phyloP scores from a whole-genome alignment of 208 protist genomes.

The Wallacemonas rigidus region DNA sequence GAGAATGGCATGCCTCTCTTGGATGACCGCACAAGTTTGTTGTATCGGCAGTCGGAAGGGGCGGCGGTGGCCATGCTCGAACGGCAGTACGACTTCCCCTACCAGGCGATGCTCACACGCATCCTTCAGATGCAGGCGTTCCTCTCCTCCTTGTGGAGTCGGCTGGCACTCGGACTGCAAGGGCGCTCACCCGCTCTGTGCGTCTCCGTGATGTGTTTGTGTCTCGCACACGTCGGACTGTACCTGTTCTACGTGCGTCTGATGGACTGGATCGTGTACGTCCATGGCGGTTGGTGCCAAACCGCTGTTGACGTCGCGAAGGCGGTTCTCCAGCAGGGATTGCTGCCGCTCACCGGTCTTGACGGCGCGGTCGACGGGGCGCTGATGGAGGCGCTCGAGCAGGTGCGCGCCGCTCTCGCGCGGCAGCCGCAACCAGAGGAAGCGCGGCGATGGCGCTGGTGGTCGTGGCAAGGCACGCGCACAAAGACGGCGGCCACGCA shows the following conservation, averaged over 20 bases:
- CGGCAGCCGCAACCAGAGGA: conserved; percentile 1
- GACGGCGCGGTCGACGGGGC: neutral
- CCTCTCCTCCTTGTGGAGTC: conserved; percentile 41
- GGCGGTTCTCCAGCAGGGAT: neutral
- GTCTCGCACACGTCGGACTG: conserved; percentile 21
- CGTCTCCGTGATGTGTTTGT: conserved; percentile 28
- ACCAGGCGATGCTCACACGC: conserved; percentile 45
- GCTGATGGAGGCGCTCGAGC: conserved; percentile 18
- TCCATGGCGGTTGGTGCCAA: conserved; percentile 12
- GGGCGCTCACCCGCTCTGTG: conserved; percentile 59
- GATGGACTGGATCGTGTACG: conserved; percentile 12
- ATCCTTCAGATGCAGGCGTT: conserved; percentile 50
- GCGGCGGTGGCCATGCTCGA: conserved; percentile 44
- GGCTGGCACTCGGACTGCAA: conserved; percentile 36
- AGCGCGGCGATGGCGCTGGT: neutral
- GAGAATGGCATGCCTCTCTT: conserved; percentile 23
- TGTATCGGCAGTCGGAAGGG: conserved; percentile 47
- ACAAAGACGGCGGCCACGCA: neutral
- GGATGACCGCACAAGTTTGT: conserved; percentile 32
- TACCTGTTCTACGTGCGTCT: conserved; percentile 21
- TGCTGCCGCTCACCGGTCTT: conserved; percentile 1
- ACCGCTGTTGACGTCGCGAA: neutral
- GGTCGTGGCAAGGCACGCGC: neutral
- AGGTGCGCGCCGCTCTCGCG: conserved; percentile 17
- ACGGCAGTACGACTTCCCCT: conserved; percentile 36